Conservation (phyloP, 2,329 filamentous ascomycete species). For the Seiridium cupressi region DNA sequence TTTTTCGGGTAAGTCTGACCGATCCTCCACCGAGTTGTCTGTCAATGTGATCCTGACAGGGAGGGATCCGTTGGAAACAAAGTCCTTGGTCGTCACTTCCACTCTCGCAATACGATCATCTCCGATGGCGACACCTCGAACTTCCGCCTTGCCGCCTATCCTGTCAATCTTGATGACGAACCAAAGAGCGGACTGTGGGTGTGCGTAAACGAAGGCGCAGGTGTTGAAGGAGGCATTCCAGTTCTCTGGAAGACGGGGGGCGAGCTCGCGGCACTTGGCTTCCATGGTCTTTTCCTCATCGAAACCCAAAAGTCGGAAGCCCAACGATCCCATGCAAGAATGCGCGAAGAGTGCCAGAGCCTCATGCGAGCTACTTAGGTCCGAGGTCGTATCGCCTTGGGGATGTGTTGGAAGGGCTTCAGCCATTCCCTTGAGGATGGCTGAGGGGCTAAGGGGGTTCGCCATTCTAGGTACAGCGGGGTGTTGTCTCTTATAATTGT, state of each 20-base stretch:
- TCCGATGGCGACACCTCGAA: constrained; percentile 75
- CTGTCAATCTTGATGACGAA: constrained; percentile 81
- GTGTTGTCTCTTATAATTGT: background rate
- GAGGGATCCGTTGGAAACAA: constrained; percentile 59
- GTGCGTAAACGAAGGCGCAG: constrained; percentile 82
- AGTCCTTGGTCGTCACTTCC: constrained; percentile 73
- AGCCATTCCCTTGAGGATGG: constrained; percentile 55
- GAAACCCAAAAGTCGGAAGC: constrained; percentile 81
- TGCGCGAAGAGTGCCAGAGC: constrained; percentile 82
- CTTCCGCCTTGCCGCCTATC: constrained; percentile 78
- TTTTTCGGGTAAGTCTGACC: constrained; percentile 44
- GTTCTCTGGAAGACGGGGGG: constrained; percentile 65
- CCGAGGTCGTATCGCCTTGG: constrained; percentile 53
- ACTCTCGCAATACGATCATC: constrained; percentile 80
- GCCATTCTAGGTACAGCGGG: constrained; percentile 14
- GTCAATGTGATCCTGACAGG: constrained; percentile 55
- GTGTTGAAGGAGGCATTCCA: constrained; percentile 77
- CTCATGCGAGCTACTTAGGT: constrained; percentile 72
- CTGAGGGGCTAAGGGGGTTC: constrained; percentile 40
- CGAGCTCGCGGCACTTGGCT: constrained; percentile 53
- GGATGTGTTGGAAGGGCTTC: constrained; percentile 57
- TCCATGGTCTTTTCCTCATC: constrained; percentile 75
- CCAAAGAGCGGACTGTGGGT: constrained; percentile 80
- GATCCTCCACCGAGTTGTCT: constrained; percentile 46
- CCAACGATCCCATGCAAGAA: constrained; percentile 76